phyloP scores from a whole-genome alignment of 306 rosid species.

The Biancaea sappan region DNA sequence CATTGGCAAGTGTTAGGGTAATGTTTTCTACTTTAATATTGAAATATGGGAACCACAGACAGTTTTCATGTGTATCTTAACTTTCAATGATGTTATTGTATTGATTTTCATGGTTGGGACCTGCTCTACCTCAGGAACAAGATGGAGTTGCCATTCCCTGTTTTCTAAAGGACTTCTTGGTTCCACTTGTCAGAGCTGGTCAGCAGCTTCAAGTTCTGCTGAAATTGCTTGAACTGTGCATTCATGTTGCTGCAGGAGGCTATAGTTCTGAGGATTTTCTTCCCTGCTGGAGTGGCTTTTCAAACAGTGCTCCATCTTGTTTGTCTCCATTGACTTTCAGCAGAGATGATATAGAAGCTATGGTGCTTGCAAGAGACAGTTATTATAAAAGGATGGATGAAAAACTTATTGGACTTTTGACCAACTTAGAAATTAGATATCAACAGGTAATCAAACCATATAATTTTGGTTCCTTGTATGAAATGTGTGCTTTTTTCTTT shows the following conservation, averaged over 20 bases:
- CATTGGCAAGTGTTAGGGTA: constrained; percentile 70
- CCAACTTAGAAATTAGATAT: constrained; percentile 61
- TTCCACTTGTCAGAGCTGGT: constrained; percentile 92
- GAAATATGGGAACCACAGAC: constrained; percentile 1
- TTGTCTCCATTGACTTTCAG: constrained; percentile 65
- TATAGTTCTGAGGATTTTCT: constrained; percentile 71
- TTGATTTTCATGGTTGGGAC: constrained; percentile 42
- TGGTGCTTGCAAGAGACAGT: constrained; percentile 62
- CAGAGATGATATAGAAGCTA: constrained; percentile 60
- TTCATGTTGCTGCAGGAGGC: constrained; percentile 54
- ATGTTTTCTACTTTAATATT: constrained; percentile 30
- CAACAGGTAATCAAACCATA: constrained; percentile 62
- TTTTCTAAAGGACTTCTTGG: constrained; percentile 65
- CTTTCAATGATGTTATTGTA: constrained; percentile 29
- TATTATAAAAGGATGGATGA: constrained; percentile 76
- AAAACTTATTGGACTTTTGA: constrained; percentile 57
- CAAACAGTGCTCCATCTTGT: constrained; percentile 49
- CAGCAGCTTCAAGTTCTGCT: constrained; percentile 92
- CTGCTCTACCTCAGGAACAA: constrained; percentile 65
- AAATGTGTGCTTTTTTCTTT: constrained; percentile 15
- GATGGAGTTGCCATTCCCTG: constrained; percentile 80
- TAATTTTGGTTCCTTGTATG: constrained; percentile 26
- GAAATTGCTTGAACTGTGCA: constrained; percentile 85
- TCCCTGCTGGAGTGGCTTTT: constrained; percentile 86
- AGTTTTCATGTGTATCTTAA: constrained; percentile 30